These are phyloP conservation scores for Turritis glabra DNA, from an alignment of 345 rosid species.

Conservation along the genomic window DNA sequence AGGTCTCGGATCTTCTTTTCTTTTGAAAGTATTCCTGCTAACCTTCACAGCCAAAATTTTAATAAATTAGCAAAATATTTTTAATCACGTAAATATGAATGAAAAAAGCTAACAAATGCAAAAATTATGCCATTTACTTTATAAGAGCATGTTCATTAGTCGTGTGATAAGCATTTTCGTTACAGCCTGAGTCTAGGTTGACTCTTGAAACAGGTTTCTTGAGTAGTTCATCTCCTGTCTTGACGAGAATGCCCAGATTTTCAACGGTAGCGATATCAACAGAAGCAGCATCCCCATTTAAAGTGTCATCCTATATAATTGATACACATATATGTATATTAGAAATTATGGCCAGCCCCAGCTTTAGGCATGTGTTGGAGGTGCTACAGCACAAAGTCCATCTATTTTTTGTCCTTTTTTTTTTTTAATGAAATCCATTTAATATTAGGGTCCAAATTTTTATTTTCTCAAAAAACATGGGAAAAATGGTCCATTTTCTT, in stretches of 20 bases:
- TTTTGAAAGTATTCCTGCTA: constrained; percentile 2
- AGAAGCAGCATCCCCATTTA: constrained; percentile 43
- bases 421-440: no score
- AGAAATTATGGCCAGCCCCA: neutral
- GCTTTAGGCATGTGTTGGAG: no score
- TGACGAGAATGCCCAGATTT: constrained; percentile 47
- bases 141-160: constrained; percentile 36
- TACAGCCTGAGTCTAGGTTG: constrained; percentile 49
- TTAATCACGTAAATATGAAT: neutral
- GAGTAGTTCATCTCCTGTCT: constrained; percentile 51
- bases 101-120: neutral
- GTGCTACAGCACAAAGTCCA: no score
- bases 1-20: neutral
- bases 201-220: constrained; percentile 56
- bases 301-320: constrained; percentile 48
- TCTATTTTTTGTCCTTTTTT: no score
- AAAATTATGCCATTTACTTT: constrained; percentile 18
- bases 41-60: neutral
- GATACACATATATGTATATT: neutral
- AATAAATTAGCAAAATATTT: neutral
- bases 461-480: no score
- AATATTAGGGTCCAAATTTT: no score
- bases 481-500: no score
- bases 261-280: constrained; percentile 58
- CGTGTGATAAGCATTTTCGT: constrained; percentile 25